Evolutionary conservation across 1,284 basidiomycete species (phyloP), one percentile per base, ranked within the genome.

Genomic region (Heterobasidion occidentale): DNA sequence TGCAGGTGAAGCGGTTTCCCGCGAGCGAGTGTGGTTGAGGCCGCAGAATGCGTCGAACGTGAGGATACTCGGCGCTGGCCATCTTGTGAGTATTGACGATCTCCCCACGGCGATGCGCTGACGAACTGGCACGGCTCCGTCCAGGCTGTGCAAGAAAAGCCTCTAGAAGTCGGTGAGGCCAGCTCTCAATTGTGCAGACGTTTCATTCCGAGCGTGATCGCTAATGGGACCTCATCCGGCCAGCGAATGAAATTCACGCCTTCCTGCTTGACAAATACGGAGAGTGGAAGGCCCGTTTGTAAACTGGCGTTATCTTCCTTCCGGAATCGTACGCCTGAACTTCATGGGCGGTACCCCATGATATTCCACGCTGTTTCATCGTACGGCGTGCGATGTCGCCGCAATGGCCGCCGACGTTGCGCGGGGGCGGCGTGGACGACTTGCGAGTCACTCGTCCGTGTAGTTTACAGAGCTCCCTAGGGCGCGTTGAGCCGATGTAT

Each of bases 21-120:
- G 76, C 76, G 20, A 76, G 52, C 69, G 75, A 27, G 82, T 84
- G 9, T 87, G 84, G 83, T 67, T 79, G n/a, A 69, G 87, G 38
- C 76, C 79, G 2, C 71, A 61, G 53, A 87, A 88, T 62, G 65
- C 81, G 35, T 77, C 76, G 11, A 87, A 90, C 64, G 67, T 80
- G 1, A 67, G 77, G n/a, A 76, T 89, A 53, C 61, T 68, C 9
- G 72, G 65, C 44, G 77, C 80, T 36, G 49, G 49, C 14, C 49
- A 51, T 27, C 27, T 35, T 27, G 49, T 51, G 27, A 51, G 35
- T 36, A 15, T 15, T 9, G 12, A 5, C 7, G 47, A 12, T 12
- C 47, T 45, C 4, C 27, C 27, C 27, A 27, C 27, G 27, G 4
- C 4, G 27, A 27, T 27, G 27, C 3, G 4, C 4, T 27, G 27